Conservation (phyloP, 352 stramenopile species). For the Blastocystis sp. region DNA sequence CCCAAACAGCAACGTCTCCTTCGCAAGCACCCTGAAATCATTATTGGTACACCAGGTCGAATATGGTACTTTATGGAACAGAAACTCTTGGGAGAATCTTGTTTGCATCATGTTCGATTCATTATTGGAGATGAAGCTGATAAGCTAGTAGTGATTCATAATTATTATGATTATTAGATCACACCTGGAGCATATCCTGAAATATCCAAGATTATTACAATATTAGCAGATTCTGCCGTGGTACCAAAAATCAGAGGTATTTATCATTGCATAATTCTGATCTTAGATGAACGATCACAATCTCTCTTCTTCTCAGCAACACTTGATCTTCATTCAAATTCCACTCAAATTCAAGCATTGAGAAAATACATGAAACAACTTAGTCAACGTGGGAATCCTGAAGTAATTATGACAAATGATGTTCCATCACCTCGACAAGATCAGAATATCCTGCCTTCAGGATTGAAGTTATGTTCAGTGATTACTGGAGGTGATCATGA, state of each 20-base stretch:
- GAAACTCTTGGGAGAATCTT: conserved; percentile 69
- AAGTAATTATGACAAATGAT: conserved; percentile 5
- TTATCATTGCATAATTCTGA: no score
- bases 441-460: background rate
- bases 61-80: conserved; percentile 78
- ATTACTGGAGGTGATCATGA: conserved; percentile 19
- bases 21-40: conserved; percentile 75
- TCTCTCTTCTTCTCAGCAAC: conserved; percentile 46
- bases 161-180: background rate
- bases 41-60: conserved; percentile 76
- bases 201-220: background rate
- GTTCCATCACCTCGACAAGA: background rate
- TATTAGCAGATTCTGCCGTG: background rate
- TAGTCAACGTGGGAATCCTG: conserved; percentile 1
- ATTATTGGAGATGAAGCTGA: conserved; percentile 79
- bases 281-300: conserved; percentile 41
- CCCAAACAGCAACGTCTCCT: conserved; percentile 78
- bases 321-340: background rate
- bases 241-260: background rate
- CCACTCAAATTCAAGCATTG: background rate
- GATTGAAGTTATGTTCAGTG: background rate
- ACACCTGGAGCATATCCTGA: conserved; percentile 49
- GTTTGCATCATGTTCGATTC: conserved; percentile 72
- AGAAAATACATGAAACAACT: background rate
- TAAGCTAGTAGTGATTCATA: background rate